These are phyloP conservation scores for Lotus japonicus DNA, from an alignment of 306 rosid genomes.

Conservation along the genomic window DNA sequence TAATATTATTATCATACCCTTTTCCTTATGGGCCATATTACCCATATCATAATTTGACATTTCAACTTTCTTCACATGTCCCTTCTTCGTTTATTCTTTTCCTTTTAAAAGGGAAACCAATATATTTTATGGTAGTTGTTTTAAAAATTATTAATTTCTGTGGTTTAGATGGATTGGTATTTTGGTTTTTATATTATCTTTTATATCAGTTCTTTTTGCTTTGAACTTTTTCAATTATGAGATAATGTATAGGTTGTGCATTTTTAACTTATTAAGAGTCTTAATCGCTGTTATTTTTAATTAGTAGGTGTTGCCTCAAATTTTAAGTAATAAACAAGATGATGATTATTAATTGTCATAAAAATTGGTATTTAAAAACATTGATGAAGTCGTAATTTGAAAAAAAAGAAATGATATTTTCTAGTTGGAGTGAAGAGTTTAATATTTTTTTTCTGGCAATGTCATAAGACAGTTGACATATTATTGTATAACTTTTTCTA, in stretches of 20 bases:
- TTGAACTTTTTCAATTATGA: too few relatives aligned
- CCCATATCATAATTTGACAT: background rate
- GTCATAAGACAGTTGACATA: background rate
- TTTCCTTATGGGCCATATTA: constrained; percentile 8
- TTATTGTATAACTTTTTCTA: background rate
- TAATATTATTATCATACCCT: background rate
- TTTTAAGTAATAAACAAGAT: too few relatives aligned
- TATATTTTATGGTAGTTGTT: too few relatives aligned
- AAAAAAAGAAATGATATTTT: background rate
- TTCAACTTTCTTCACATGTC: background rate
- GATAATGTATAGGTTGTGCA: too few relatives aligned
- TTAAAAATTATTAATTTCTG: too few relatives aligned
- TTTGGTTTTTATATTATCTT: too few relatives aligned
- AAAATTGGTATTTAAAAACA: background rate
- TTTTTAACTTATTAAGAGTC: too few relatives aligned
- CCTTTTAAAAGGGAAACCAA: background rate
- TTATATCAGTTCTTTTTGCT: too few relatives aligned
- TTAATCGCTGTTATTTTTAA: too few relatives aligned
- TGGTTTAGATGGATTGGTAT: too few relatives aligned
- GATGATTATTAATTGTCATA: too few relatives aligned
- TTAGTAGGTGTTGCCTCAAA: too few relatives aligned
- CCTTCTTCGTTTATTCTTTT: background rate
- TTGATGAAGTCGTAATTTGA: background rate
- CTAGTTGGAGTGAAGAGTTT: background rate
- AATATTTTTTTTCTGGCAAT: background rate